Percentiles rank a stretch among this genome's conserved stretches.
Evolutionary conservation across 2,329 filamentous ascomycete genomes (phyloP).

Genomic region (Fusarium sp.): DNA sequence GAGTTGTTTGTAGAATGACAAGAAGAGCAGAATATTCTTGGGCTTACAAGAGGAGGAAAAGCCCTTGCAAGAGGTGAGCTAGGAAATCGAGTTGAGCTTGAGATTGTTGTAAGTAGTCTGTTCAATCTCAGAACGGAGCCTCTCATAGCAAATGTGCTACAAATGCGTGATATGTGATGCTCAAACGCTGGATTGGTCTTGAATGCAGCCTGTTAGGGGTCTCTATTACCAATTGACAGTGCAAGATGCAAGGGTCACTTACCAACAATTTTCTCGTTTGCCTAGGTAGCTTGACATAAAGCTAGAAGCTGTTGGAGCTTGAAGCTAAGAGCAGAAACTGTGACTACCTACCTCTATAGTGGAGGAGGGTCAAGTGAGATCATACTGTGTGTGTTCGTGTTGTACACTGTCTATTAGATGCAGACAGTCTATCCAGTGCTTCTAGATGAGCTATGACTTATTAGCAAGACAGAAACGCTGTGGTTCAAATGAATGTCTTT

Average conservation of each 20-base stretch:
- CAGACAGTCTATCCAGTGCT: neutral
- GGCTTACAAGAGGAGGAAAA: neutral
- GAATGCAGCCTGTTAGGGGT: neutral
- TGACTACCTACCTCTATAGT: neutral
- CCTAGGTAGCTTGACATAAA: neutral
- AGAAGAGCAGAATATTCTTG: conserved; percentile 31
- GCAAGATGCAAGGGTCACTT: neutral
- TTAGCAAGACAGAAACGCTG: neutral
- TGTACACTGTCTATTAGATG: neutral
- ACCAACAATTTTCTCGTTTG: neutral
- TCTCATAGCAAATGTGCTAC: conserved; percentile 27
- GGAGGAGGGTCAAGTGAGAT: conserved; percentile 44
- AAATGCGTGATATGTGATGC: neutral
- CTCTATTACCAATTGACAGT: neutral
- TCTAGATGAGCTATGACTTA: neutral
- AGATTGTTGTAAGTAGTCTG: conserved; percentile 6
- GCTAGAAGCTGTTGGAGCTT: conserved; percentile 18
- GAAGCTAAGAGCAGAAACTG: conserved; percentile 1
- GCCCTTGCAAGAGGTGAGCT: neutral
- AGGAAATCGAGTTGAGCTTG: neutral
- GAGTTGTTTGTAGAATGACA: conserved; percentile 1
- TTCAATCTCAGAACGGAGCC: conserved; percentile 12
- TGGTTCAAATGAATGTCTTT: neutral
- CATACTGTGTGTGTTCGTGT: conserved; percentile 37
- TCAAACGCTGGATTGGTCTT: neutral